A percentile compares a stretch with the other conserved stretches of the same genome.
phyloP scores from a whole-genome alignment of 305 asterid species.

The Rubia peregrina region DNA sequence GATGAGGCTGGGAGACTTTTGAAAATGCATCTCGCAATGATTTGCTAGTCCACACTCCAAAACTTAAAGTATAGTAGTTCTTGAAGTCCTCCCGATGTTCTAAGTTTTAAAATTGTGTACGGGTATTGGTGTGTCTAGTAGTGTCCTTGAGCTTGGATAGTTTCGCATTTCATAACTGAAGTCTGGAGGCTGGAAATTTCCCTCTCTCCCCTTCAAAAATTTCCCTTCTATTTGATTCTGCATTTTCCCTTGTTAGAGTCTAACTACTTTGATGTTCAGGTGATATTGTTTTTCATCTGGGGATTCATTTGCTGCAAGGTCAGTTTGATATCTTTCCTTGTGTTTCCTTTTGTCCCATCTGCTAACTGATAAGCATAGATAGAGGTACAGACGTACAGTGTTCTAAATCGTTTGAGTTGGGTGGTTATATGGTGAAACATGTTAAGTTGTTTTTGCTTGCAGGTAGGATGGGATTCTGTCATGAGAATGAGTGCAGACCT shows the following conservation, averaged over 20 bases:
- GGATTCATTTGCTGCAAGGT: conserved; percentile 90
- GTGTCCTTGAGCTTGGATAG: no score
- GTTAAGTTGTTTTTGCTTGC: conserved; percentile 21
- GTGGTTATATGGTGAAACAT: conserved; percentile 13
- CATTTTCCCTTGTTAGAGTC: conserved; percentile 11
- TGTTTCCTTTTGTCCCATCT: background rate
- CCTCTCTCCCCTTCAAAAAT: background rate
- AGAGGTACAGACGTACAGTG: background rate
- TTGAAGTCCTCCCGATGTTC: background rate
- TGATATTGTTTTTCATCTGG: conserved; percentile 75
- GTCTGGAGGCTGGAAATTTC: background rate
- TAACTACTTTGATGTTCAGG: conserved; percentile 40
- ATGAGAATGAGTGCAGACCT: conserved; percentile 95
- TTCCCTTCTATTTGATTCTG: conserved; percentile 1
- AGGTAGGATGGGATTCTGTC: conserved; percentile 98
- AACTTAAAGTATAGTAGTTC: background rate
- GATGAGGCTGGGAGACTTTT: conserved; percentile 2
- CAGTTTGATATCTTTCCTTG: conserved; percentile 27
- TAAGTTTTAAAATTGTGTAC: background rate
- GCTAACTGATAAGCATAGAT: background rate
- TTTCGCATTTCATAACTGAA: background rate
- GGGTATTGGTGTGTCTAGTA: background rate
- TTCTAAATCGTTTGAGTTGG: conserved; percentile 5
- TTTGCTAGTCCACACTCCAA: background rate
- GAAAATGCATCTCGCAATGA: background rate